phyloP scores from a whole-genome alignment of 805 yeast genomes.

The Nakazawaea pomicola region DNA sequence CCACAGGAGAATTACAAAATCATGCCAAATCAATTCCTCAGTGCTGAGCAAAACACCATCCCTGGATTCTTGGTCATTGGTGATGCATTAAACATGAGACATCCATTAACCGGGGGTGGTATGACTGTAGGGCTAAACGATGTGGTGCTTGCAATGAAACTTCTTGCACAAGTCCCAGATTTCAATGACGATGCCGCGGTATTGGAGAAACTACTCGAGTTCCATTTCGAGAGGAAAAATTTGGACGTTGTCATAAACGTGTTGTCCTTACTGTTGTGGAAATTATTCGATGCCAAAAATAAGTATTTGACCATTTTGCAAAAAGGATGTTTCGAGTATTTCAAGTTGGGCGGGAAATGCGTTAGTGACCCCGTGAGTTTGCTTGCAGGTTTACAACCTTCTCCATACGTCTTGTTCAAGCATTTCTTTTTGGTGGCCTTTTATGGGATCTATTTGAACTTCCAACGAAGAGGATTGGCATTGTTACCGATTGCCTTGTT shows the following conservation, averaged over 20 bases:
- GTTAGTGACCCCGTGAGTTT: conserved; percentile 76
- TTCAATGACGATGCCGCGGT: conserved; percentile 57
- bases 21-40: conserved; percentile 91
- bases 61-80: conserved; percentile 83
- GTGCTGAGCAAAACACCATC: conserved; percentile 66
- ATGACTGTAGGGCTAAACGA: conserved; percentile 97
- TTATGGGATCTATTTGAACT: conserved; percentile 70
- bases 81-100: conserved; percentile 95
- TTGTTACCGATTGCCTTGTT: conserved; percentile 67
- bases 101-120: conserved; percentile 98
- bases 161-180: conserved; percentile 51
- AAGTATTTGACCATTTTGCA: conserved; percentile 65
- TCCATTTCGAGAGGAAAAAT: conserved; percentile 74
- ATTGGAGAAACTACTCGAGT: conserved; percentile 50
- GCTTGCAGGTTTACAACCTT: conserved; percentile 75
- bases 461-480: conserved; percentile 54
- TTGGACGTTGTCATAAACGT: conserved; percentile 85
- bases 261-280: conserved; percentile 82
- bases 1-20: conserved; percentile 53
- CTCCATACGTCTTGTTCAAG: conserved; percentile 67
- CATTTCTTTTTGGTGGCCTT: conserved; percentile 92
- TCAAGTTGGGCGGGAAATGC: conserved; percentile 78
- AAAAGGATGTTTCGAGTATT: conserved; percentile 84
- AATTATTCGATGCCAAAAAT: conserved; percentile 84
- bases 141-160: conserved; percentile 60